A percentile compares a stretch with the other conserved stretches of the same genome.
phyloP scores from a whole-genome alignment of 192 early-diverging fungal genomes.

The Phlyctochytrium arcticum region DNA sequence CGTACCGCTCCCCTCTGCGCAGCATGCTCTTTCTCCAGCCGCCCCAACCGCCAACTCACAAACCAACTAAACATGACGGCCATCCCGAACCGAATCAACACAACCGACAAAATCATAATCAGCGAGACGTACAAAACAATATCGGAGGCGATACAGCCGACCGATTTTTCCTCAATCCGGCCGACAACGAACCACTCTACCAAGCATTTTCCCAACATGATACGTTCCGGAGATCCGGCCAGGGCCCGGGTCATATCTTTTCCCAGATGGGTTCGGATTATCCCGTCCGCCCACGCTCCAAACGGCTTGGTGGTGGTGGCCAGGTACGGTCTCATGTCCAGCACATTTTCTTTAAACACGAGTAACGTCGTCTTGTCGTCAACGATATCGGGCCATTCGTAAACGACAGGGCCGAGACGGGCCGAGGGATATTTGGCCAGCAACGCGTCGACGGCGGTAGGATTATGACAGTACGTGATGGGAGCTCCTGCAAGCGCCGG shows the following conservation, averaged over 20 bases:
- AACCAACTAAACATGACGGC: slow-evolving; percentile 82
- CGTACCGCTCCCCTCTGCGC: background rate
- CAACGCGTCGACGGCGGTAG: background rate
- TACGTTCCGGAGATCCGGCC: slow-evolving; percentile 3
- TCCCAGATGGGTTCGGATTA: slow-evolving; percentile 17
- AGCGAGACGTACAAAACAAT: slow-evolving; percentile 36
- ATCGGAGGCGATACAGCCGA: slow-evolving; percentile 34
- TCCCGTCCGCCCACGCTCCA: slow-evolving; percentile 12
- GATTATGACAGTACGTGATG: slow-evolving; percentile 23
- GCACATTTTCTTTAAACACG: slow-evolving; percentile 28
- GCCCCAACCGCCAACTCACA: slow-evolving; percentile 70
- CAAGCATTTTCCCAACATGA: slow-evolving; percentile 25
- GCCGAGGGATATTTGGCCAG: background rate
- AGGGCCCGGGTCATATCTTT: slow-evolving; percentile 19
- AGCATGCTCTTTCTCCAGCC: slow-evolving; percentile 38
- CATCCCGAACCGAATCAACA: slow-evolving; percentile 54
- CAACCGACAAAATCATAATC: slow-evolving; percentile 30
- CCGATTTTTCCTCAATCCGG: slow-evolving; percentile 12
- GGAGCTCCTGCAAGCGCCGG: background rate
- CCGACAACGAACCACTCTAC: slow-evolving; percentile 25
- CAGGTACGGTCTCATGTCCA: slow-evolving; percentile 36
- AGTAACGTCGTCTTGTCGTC: slow-evolving; percentile 17
- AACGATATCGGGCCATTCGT: slow-evolving; percentile 27
- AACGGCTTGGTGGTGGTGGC: slow-evolving; percentile 6
- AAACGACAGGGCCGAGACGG: slow-evolving; percentile 22